Percentiles rank a stretch among this genome's conserved stretches.
phyloP scores from a whole-genome alignment of 352 stramenopile genomes.

The Phytophthora rubi region DNA sequence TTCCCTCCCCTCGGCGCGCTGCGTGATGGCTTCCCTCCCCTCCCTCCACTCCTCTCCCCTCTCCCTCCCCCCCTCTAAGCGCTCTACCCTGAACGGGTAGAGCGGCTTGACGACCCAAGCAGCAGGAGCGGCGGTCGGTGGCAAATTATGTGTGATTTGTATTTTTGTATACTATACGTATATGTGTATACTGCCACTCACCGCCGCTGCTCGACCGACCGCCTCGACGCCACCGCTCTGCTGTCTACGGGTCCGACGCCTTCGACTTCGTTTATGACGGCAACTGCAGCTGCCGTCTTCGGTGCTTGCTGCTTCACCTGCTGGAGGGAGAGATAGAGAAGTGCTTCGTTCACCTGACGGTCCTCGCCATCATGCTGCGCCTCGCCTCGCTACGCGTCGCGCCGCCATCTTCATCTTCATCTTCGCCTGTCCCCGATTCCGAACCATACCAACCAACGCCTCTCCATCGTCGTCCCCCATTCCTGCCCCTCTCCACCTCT shows the following conservation, averaged over 20 bases:
- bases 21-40: conserved; percentile 42
- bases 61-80: conserved; percentile 3
- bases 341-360: conserved; percentile 8
- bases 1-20: conserved; percentile 13
- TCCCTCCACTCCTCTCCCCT: conserved; percentile 17
- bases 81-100: not conserved
- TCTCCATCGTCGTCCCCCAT: conserved; percentile 59
- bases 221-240: conserved; percentile 3
- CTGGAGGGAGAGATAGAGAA: conserved; percentile 33
- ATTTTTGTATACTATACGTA: conserved; percentile 23
- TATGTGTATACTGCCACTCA: conserved; percentile 9
- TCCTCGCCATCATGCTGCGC: conserved; percentile 51
- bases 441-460: conserved; percentile 51
- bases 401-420: conserved; percentile 25
- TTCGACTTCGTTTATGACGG: conserved; percentile 1
- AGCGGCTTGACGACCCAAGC: not conserved
- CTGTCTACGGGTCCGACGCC: not conserved
- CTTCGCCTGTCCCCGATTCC: conserved; percentile 34
- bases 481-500: conserved; percentile 56
- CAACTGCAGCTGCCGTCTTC: not conserved
- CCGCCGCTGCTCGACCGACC: conserved; percentile 1
- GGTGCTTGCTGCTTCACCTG: conserved; percentile 11
- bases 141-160: conserved; percentile 29
- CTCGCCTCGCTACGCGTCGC: conserved; percentile 27
- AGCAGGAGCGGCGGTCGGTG: conserved; percentile 14